Percentiles rank a stretch among this genome's conserved stretches.
Evolutionary conservation across 495 filamentous ascomycete genomes (phyloP).

Genomic region (Lichenothelia convexa): DNA sequence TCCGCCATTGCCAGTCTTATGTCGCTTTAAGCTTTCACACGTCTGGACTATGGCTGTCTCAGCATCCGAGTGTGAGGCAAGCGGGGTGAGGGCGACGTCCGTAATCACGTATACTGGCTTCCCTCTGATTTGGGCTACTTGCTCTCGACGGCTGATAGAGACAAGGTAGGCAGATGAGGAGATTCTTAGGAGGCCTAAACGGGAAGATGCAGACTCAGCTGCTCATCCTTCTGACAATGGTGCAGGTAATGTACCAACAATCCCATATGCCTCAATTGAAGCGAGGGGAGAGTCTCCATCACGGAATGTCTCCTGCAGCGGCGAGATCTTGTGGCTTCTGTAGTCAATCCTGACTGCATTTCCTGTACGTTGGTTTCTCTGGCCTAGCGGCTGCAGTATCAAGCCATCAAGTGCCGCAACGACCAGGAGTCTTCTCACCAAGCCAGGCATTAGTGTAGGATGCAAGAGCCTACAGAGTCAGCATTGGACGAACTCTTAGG

Average conservation of each 20-base stretch:
- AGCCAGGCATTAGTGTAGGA: slow-evolving; percentile 9
- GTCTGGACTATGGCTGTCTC: slow-evolving; percentile 48
- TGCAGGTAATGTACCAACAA: slow-evolving; percentile 56
- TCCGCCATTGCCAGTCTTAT: slow-evolving; percentile 19
- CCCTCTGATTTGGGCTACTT: slow-evolving; percentile 72
- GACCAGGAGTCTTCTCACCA: slow-evolving; percentile 7
- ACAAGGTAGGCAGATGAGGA: slow-evolving; percentile 52
- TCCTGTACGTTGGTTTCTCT: slow-evolving; percentile 19
- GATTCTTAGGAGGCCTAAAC: slow-evolving; percentile 46
- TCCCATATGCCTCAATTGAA: slow-evolving; percentile 59
- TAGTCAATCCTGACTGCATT: slow-evolving; percentile 52
- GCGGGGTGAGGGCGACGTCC: slow-evolving; percentile 73
- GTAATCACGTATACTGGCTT: slow-evolving; percentile 69
- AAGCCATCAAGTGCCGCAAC: slow-evolving; percentile 73
- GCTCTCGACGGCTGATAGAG: slow-evolving; percentile 61
- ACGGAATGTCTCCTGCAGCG: slow-evolving; percentile 21
- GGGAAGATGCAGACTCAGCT: too few species aligned
- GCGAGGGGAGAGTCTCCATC: slow-evolving; percentile 23
- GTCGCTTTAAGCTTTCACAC: slow-evolving; percentile 25
- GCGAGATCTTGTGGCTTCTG: slow-evolving; percentile 40
- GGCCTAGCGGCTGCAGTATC: slow-evolving; percentile 51
- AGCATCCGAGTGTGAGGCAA: slow-evolving; percentile 58
- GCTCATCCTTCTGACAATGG: too few species aligned
- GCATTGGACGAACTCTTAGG: too few species aligned
- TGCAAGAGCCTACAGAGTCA: too few species aligned